Evolutionary conservation across 2,329 filamentous ascomycete species (phyloP), one percentile per base, ranked within the genome.

Genomic region (Fusarium sp.): DNA sequence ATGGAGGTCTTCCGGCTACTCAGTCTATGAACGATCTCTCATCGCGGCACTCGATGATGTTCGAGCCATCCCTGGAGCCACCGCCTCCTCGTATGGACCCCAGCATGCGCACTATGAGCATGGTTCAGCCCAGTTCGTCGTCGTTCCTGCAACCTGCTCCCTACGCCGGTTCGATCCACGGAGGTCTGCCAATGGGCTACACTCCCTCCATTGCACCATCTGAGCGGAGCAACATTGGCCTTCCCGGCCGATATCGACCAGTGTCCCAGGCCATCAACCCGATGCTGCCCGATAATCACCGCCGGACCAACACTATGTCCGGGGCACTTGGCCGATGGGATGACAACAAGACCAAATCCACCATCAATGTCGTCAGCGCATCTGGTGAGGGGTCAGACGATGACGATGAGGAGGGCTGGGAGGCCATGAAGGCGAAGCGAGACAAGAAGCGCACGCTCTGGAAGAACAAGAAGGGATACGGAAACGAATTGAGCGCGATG

Each of bases 191-290:
- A 48, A 80, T 81, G 54, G 90, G 89, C 9, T 98, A 98, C 80
- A 88, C 94, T 1, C 90, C 94, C 1, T 98, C 95, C 1, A 97
- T 99, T 72, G 95, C 96, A 3, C 96, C 96, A 1, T 97, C 94
- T 6, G 96, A 98, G 82, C 92, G 96, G 66, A 98, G 95, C 85
- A 98, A 97, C 78, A 85, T 98, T 66, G 96, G 96, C 15, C 87
- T 97, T 55, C 94, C 96, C 9, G 91, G 94, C 34, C 90, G 96
- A 46, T 99, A 99, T 82, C 89, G 96, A 47, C 94, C 96, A 2
- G 95, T 98, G 1, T 94, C 93, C 0, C 91, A 92, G 43, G 84
- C 87, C 58, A 85, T 83, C 7, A 74, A 73, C 9, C 69, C 73
- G 0, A 73, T 60, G 75, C 81, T 46, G 69, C 76, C 66, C 18